These are phyloP conservation scores for Leishmania braziliensis DNA, from an alignment of 208 protist genomes.

Conservation along the genomic window DNA sequence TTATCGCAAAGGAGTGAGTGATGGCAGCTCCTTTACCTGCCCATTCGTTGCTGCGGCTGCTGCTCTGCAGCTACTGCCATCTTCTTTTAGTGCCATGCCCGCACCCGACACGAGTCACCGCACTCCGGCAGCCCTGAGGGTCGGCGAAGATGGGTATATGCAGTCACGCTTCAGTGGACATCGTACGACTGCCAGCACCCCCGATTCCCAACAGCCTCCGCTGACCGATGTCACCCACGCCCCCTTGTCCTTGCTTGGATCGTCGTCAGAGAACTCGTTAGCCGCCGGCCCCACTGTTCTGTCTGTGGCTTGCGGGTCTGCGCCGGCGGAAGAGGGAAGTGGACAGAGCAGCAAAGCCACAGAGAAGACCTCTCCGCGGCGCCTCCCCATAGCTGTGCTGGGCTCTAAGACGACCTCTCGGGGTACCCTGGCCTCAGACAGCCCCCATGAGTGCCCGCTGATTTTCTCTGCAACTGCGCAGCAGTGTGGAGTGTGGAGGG, in stretches of 20 bases:
- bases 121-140: neutral
- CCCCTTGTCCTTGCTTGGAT: constrained; percentile 5
- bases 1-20: neutral
- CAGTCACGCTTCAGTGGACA: neutral
- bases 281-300: neutral
- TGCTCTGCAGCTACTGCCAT: neutral
- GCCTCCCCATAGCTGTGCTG: neutral
- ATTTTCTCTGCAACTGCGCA: constrained; percentile 2
- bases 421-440: neutral
- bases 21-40: too few relatives aligned
- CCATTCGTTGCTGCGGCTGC: neutral
- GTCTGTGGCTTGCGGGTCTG: neutral
- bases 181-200: neutral
- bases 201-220: constrained; percentile 14
- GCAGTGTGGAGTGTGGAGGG: neutral
- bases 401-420: neutral
- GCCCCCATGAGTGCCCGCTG: neutral
- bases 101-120: neutral
- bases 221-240: constrained; percentile 17
- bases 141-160: neutral
- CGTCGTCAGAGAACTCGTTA: constrained; percentile 12
- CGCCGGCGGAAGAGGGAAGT: neutral
- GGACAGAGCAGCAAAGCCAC: neutral
- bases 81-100: neutral
- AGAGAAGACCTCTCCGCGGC: neutral